These are phyloP conservation scores for Neocatenulostroma microsporum DNA, from an alignment of 2,329 filamentous ascomycete genomes.

Conservation along the genomic window DNA sequence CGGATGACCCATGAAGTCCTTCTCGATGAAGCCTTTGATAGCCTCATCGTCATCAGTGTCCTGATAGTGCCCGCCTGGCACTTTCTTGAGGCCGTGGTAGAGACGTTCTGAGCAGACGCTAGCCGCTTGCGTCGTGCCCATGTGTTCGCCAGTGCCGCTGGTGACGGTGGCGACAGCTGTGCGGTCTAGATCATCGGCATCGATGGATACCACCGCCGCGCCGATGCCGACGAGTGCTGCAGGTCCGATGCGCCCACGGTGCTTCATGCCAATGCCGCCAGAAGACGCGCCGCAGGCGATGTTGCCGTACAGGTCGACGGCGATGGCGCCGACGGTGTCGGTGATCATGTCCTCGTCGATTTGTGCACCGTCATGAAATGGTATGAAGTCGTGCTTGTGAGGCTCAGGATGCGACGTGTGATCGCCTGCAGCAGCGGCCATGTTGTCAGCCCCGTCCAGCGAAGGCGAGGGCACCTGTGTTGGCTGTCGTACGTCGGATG, in stretches of 20 bases:
- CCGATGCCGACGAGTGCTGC: slow-evolving; percentile 89
- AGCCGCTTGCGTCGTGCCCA: slow-evolving; percentile 90
- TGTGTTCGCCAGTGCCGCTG: slow-evolving; percentile 94
- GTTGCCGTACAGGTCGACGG: slow-evolving; percentile 73
- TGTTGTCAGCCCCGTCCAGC: no score
- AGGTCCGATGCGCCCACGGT: slow-evolving; percentile 80
- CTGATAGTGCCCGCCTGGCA: slow-evolving; percentile 50
- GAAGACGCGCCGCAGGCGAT: slow-evolving; percentile 95
- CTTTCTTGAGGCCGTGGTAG: slow-evolving; percentile 57
- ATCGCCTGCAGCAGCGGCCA: no score
- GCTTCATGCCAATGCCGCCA: slow-evolving; percentile 97
- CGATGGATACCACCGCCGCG: slow-evolving; percentile 72
- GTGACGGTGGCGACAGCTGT: slow-evolving; percentile 75
- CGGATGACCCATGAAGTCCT: slow-evolving; percentile 91
- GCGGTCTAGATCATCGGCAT: slow-evolving; percentile 60
- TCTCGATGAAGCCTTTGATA: slow-evolving; percentile 66
- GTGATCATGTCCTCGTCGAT: slow-evolving; percentile 61
- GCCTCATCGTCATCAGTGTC: slow-evolving; percentile 53
- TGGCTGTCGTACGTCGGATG: no score
- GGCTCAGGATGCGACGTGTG: no score
- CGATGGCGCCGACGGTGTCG: slow-evolving; percentile 94
- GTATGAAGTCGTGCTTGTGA: no score
- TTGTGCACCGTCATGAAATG: slow-evolving; percentile 1
- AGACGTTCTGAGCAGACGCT: slow-evolving; percentile 78
- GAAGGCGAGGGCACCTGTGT: no score